phyloP scores from a whole-genome alignment of 23 red algal genomes.

The Cyanidiococcus yangmingshanensis region DNA sequence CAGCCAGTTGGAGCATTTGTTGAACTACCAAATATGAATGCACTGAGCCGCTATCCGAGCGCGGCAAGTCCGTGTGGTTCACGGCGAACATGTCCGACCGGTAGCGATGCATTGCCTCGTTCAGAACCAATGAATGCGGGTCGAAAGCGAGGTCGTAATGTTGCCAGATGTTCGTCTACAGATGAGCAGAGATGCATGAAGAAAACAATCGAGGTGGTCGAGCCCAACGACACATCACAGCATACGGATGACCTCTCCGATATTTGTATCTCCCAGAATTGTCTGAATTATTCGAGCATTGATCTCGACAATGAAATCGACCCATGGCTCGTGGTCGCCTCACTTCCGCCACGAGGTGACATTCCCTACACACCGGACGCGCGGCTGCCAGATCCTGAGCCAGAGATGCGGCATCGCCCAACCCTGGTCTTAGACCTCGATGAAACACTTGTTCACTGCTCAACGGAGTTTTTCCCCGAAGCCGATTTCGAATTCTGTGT shows the following conservation, averaged over 20 bases:
- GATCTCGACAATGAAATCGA: background rate
- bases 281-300: background rate
- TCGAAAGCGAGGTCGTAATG: background rate
- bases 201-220: background rate
- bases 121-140: no score
- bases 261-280: background rate
- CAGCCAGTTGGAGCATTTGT: no score
- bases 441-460: constrained; percentile 91
- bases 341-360: background rate
- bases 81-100: no score
- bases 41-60: no score
- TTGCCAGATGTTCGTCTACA: background rate
- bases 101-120: no score
- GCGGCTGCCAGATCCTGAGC: background rate
- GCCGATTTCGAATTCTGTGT: constrained; percentile 70
- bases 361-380: background rate
- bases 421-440: constrained; percentile 89
- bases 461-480: constrained; percentile 37
- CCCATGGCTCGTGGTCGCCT: background rate
- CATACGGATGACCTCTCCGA: background rate
- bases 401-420: background rate
- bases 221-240: background rate
- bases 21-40: no score
- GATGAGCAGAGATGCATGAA: background rate
- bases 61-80: no score